Base-by-base conservation (phyloP, 225 moss, liverwort and hornwort genomes). In the Marchantia paleacea region DNA sequence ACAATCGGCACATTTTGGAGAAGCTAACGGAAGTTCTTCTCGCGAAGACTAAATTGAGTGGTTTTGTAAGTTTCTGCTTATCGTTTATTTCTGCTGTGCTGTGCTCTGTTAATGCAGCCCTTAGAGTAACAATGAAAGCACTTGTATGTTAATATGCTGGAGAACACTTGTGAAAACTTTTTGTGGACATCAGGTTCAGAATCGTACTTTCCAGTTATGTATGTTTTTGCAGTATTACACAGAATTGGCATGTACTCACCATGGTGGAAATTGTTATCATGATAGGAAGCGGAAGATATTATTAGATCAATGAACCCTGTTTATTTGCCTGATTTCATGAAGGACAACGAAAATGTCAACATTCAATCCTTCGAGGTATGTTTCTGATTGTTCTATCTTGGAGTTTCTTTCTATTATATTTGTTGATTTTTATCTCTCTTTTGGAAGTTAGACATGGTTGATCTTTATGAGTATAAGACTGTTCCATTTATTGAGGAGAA, bases 291-390 rank as follows among this genome's bases (percentile, higher is more conserved):
- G 18, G 94, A 91, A 78, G 86, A 85, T 10, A 80, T 97, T 48
- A 91, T 97, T 60, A 87, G 81, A 74, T 93, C 93, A 73, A 97
- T 94, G 96, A 83, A 92, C 79, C 94, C 94, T 74, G 79, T 92
- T 53, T 89, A 89, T 87, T 84, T 94, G 82, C 87, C 90, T 73
- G 96, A 97, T 83, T 88, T 87, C 65, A 79, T 85, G 55, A 63
- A 79, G 55, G 84, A 81, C 86, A 73, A 78, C 47, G 70, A 77
- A 79, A 87, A 81, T 61, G 65, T 58, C 11, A 62, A 76, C 69
- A 76, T 83, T 64, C 49, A 67, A 67, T 30, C 76, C 58, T 64
- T 66, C 72, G 79, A 80, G 79, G 85, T 81, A 81, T 55, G 79
- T 55, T 65, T 82, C 18, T 50, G 3, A 25, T 68, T 68, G 39